Percentiles rank a stretch among this genome's conserved stretches.
Conservation (phyloP, 2,329 filamentous ascomycete genomes). For the Penicillium crustosum region DNA sequence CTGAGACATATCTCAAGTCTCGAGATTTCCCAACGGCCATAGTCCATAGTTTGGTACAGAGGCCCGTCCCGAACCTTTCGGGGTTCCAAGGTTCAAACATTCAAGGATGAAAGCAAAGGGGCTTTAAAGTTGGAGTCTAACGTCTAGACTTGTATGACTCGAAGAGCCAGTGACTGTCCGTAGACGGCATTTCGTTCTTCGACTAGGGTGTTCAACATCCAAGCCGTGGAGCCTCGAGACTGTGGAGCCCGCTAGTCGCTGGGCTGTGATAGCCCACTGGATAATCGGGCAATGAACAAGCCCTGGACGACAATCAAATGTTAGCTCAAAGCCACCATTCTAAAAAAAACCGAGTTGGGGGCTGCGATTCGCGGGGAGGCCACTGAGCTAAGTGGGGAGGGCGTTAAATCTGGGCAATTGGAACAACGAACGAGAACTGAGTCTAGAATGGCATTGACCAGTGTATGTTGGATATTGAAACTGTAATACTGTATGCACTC, state of each 20-base stretch:
- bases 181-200: not conserved
- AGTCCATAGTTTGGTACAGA: conserved; percentile 31
- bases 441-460: not conserved
- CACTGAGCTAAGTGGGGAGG: conserved; percentile 15
- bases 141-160: not conserved
- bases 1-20: not conserved
- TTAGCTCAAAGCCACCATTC: conserved; percentile 14
- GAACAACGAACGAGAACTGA: conserved; percentile 4
- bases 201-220: not conserved
- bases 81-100: not conserved
- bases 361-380: conserved; percentile 16
- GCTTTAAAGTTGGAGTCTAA: not conserved
- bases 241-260: conserved; percentile 12
- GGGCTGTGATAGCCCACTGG: conserved; percentile 20
- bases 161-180: not conserved
- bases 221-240: not conserved
- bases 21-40: conserved; percentile 11
- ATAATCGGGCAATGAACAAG: conserved; percentile 14
- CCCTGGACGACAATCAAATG: conserved; percentile 4
- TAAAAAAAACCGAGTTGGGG: conserved; percentile 8
- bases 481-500: not conserved
- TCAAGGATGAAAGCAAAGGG: not conserved
- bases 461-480: not conserved
- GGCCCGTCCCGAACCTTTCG: conserved; percentile 30
- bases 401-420: conserved; percentile 19